phyloP scores from a whole-genome alignment of 164 flowering plant species.

The Magnolia sinica region DNA sequence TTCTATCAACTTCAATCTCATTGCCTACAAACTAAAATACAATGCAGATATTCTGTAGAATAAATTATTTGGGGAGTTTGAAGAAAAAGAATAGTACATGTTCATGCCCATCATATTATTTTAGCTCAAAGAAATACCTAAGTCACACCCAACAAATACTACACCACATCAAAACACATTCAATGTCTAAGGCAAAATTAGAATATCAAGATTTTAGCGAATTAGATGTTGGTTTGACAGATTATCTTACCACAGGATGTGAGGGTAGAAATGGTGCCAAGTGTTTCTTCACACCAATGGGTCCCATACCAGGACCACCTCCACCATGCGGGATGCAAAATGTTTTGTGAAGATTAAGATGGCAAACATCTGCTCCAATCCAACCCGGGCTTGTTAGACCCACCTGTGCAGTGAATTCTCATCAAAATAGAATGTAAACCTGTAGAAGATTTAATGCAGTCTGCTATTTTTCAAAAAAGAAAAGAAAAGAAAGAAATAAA shows the following conservation, averaged over 20 bases:
- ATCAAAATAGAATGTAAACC: background rate
- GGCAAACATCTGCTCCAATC: slow-evolving; percentile 99
- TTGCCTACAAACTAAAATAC: no score
- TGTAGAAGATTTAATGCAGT: background rate
- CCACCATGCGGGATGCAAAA: slow-evolving; percentile 99
- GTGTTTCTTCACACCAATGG: slow-evolving; percentile 98
- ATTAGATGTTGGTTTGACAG: background rate
- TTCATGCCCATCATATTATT: no score
- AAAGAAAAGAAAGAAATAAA: no score
- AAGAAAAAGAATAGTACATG: no score
- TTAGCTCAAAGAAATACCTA: background rate
- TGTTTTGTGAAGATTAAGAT: slow-evolving; percentile 97
- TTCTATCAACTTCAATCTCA: no score
- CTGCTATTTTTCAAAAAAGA: background rate
- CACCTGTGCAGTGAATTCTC: slow-evolving; percentile 44
- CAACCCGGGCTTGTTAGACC: slow-evolving; percentile 97
- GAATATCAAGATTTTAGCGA: background rate
- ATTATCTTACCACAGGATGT: slow-evolving; percentile 86
- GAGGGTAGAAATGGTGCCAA: slow-evolving; percentile 96
- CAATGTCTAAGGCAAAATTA: background rate
- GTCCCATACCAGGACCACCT: slow-evolving; percentile 99
- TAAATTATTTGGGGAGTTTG: no score
- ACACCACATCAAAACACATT: no score
- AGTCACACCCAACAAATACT: background rate
- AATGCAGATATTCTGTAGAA: no score